Base-by-base conservation (phyloP, 257 asterid species). In the Solanum acaule region DNA sequence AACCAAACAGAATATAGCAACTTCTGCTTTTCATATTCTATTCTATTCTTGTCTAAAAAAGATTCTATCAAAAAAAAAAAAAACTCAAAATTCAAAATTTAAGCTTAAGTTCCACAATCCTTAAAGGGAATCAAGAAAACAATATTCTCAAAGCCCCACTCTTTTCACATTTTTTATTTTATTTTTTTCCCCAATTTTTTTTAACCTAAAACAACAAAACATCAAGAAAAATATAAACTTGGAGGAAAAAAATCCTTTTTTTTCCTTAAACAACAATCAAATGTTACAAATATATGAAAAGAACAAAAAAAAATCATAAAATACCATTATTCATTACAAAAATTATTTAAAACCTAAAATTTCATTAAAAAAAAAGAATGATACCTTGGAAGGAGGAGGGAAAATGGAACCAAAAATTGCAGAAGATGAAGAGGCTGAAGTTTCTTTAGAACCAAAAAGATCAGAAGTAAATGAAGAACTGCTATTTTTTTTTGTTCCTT, bases 401-500 rank as follows among this genome's bases (percentile, higher is more conserved):
- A 95, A 94, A 84, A 96, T 93, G 4, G 99, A 92, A 16, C 92
- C 91, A 56, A 94, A 94, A 88, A 94, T 87, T 89, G 93, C 92
- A 68, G 98, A 88, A 86, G 98, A 88, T 4, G 98, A 88, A 73
- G 94, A 86, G 13, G 82, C 52, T 49, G 93, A 86, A 73, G 93
- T 77, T 20, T 94, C 94, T 86, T 94, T 94, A 1, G 94, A 94
- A 88, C 98, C 99, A 73, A 96, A 96, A 90, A 95, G 98, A 90
- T 95, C 98, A 95, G 98, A 84, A 88, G 98, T 91, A 65, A 96
- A 93, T 59, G 99, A 94, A 88, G 98, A 93, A 35, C 93, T 93
- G 6, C 96, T 88, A 91, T 91, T 90, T 87, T 93, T 96, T 88
- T 93, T 95, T 85, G 88, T 91, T 75, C 94, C 95, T 87, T 93